Evolutionary conservation across 2,329 filamentous ascomycete genomes (phyloP).

Genomic region (Magnaporthales sp.): DNA sequence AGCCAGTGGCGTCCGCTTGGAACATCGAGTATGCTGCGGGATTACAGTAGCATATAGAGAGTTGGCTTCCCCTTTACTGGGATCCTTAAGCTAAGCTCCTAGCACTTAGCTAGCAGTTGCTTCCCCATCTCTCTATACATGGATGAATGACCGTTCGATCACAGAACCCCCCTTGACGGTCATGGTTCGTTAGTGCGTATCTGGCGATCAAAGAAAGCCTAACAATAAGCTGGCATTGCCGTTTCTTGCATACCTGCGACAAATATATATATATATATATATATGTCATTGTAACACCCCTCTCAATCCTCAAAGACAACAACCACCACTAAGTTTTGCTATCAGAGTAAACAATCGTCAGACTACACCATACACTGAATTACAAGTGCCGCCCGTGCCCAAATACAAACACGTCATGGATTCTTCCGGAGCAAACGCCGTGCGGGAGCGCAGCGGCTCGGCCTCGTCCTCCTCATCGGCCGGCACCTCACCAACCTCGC

Average conservation of each 20-base stretch:
- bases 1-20: neutral
- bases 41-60: too few species aligned
- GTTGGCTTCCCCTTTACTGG: too few species aligned
- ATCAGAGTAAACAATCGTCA: too few species aligned
- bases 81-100: too few species aligned
- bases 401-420: conserved; percentile 9
- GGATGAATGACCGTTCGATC: neutral
- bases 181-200: neutral
- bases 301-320: too few species aligned
- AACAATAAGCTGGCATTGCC: neutral
- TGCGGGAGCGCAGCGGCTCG: conserved; percentile 18
- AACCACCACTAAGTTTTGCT: too few species aligned
- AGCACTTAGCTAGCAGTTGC: neutral
- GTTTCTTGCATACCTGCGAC: neutral
- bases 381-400: neutral
- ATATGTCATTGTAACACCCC: neutral
- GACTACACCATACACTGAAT: neutral
- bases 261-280: too few species aligned
- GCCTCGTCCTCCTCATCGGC: conserved; percentile 17
- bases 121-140: neutral
- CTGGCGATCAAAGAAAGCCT: neutral
- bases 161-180: neutral
- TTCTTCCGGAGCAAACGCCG: conserved; percentile 6
- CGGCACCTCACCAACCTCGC: conserved; percentile 8
- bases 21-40: too few species aligned